Base-by-base conservation (phyloP, 2,329 filamentous ascomycete genomes). In the Neurospora sp. region DNA sequence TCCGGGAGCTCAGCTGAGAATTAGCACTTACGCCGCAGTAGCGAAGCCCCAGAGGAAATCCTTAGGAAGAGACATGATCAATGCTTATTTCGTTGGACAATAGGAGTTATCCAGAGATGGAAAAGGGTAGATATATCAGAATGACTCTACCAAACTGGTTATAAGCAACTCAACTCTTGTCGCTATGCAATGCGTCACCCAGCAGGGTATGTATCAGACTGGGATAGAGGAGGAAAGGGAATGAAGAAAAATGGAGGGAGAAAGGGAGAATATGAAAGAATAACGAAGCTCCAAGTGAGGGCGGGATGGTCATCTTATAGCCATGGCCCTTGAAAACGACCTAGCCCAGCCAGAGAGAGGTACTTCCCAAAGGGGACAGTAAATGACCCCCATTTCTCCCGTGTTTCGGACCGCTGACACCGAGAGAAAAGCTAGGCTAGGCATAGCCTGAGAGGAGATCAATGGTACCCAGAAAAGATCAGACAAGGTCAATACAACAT, bases 1-100 rank as follows among this genome's bases (percentile, higher is more conserved):
- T 19, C 4, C 19, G 67, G 69, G 23, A n/a, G 46, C n/a, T 28
- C 33, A 28, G 68, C 46, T 33, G 42, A 40, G 33, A 46, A 19
- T 36, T 67, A 58, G 67, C 19, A 83, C 85, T 78, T 81, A 91
- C 89, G 88, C 85, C 72, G 91, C 91, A 46, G 91, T 94, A 76
- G 91, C 91, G 80, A 93, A 93, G 69, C 91, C 91, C 91, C 91
- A 93, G 72, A 88, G 81, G 79, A 94, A 93, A 79, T 92, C 90
- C 70, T 85, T 84, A 46, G 89, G 89, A 70, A 93, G 84, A 77
- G 84, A 83, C 84, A 87, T 87, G 75, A 73, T 80, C 70, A 67
- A 23, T 28, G 36, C 52, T 19, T 38, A 68, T 11, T 4, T 36
- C 23, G 67, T 15, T 13, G 19, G 19, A 33, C 11, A 10, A 33